Evolutionary conservation across 441 rosid genomes (phyloP).

Genomic region (Viola pubescens): DNA sequence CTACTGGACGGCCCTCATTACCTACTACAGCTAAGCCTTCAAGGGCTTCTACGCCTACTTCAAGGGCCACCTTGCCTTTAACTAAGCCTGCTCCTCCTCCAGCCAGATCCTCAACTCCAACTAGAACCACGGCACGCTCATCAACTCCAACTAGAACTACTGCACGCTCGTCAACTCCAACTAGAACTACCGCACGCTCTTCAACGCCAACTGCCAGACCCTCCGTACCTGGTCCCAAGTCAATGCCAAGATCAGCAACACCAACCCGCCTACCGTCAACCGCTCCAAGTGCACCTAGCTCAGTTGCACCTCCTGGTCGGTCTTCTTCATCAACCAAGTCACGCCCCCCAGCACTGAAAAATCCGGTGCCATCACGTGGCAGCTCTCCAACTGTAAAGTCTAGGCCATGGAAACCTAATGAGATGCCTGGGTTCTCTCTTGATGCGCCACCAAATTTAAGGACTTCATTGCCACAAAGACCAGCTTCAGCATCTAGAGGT

Average conservation of each 20-base stretch:
- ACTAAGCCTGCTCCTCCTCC: slow-evolving; percentile 32
- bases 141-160: slow-evolving; percentile 45
- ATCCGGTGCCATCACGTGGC: slow-evolving; percentile 36
- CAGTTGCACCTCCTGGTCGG: slow-evolving; percentile 30
- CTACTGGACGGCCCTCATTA: slow-evolving; percentile 40
- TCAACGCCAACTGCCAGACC: slow-evolving; percentile 49
- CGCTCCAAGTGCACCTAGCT: slow-evolving; percentile 25
- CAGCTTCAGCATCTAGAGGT: slow-evolving; percentile 53
- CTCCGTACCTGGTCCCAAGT: slow-evolving; percentile 28
- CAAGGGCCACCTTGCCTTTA: slow-evolving; percentile 39
- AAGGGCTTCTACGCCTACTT: slow-evolving; percentile 54
- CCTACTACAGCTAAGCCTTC: slow-evolving; percentile 35
- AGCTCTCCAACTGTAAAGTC: slow-evolving; percentile 40
- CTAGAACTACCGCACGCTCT: slow-evolving; percentile 40
- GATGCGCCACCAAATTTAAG: slow-evolving; percentile 46
- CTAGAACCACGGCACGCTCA: slow-evolving; percentile 40
- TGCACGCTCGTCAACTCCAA: slow-evolving; percentile 45
- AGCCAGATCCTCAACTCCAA: slow-evolving; percentile 42
- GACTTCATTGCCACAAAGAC: slow-evolving; percentile 47
- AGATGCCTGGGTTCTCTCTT: slow-evolving; percentile 44
- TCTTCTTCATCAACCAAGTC: slow-evolving; percentile 53
- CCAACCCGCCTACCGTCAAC: slow-evolving; percentile 30
- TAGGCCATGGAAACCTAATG: slow-evolving; percentile 49
- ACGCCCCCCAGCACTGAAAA: slow-evolving; percentile 26
- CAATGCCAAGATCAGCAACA: slow-evolving; percentile 36